Evolutionary conservation across 805 yeast species (phyloP).

Genomic region (Kazachstania psychrophila): DNA sequence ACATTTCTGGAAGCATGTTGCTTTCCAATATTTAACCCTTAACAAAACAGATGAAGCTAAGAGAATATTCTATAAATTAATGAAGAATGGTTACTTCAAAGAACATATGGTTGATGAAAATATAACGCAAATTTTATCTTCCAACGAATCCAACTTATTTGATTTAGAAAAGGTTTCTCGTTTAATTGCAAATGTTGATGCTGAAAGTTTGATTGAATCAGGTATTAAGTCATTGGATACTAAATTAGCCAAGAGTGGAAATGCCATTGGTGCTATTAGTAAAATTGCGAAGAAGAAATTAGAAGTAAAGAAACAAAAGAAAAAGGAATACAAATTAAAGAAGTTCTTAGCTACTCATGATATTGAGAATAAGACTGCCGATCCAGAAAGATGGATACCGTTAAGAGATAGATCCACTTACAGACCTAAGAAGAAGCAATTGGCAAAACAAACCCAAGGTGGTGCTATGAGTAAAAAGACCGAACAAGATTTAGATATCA

Average conservation of each 20-base stretch:
- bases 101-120: constrained; percentile 2
- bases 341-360: constrained; percentile 15
- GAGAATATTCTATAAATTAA: constrained; percentile 11
- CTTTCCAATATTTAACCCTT: constrained; percentile 19
- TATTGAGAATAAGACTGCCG: constrained; percentile 31
- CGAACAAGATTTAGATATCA: constrained; percentile 27
- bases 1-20: constrained; percentile 26
- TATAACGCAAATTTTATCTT: constrained; percentile 4
- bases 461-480: constrained; percentile 40
- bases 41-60: constrained; percentile 13
- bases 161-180: constrained; percentile 10
- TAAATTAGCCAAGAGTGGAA: constrained; percentile 3
- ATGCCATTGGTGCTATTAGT: constrained; percentile 9
- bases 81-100: not conserved
- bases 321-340: constrained; percentile 15
- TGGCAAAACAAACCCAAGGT: constrained; percentile 51
- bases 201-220: constrained; percentile 11
- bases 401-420: constrained; percentile 75
- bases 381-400: constrained; percentile 88
- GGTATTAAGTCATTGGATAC: constrained; percentile 18
- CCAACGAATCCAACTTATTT: constrained; percentile 6
- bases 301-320: constrained; percentile 14
- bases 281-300: constrained; percentile 27
- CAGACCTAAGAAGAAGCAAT: constrained; percentile 58
- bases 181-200: constrained; percentile 18